Conservation (phyloP, 257 asterid species). For the Mentha longifolia region DNA sequence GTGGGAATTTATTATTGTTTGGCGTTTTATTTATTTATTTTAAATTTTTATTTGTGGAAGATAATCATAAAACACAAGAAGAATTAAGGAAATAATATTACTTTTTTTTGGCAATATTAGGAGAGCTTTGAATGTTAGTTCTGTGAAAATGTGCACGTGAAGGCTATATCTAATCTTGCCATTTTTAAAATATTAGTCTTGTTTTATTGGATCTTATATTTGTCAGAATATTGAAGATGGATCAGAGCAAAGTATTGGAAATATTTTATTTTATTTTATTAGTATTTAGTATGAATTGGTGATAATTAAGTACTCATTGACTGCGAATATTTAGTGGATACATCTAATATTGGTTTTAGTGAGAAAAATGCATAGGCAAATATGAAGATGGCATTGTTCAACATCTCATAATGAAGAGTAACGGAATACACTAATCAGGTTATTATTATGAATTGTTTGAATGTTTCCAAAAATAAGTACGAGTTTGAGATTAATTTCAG, state of each 20-base stretch:
- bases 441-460: background rate
- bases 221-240: background rate
- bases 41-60: background rate
- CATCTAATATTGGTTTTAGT: background rate
- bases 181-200: background rate
- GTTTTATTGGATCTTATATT: background rate
- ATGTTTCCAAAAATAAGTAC: background rate
- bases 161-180: background rate
- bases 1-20: slow-evolving; percentile 20
- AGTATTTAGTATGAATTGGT: too few relatives aligned
- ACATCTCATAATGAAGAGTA: too few relatives aligned
- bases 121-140: slow-evolving; percentile 1
- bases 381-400: background rate
- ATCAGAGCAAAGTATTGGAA: background rate
- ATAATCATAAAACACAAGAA: too few relatives aligned
- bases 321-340: too few relatives aligned
- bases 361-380: background rate
- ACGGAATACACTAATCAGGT: background rate
- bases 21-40: background rate
- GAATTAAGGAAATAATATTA: background rate
- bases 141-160: slow-evolving; percentile 9
- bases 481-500: background rate
- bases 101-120: background rate
- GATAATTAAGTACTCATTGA: too few relatives aligned
- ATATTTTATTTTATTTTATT: too few relatives aligned